Evolutionary conservation across 208 protist species (phyloP), one percentile per base, ranked within the genome.

Genomic region (Trypanosoma vivax): DNA sequence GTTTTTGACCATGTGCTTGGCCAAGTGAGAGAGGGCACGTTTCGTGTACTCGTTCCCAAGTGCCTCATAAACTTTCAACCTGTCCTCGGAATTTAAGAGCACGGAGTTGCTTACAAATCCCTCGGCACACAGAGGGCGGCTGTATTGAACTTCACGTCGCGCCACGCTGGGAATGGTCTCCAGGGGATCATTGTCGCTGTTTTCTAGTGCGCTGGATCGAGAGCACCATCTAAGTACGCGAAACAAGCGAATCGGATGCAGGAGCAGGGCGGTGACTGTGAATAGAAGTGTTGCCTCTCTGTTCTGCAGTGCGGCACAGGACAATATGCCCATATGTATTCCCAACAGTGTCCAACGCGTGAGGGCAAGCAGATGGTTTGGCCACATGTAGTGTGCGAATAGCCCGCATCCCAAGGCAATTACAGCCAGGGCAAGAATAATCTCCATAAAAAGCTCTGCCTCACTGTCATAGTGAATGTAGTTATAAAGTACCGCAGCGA

Each of bases 31-130:
- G 10, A 90, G 64, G 25, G 82, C 82, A 4, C 35, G 65, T 16
- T 75, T 67, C 25, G 82, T 90, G 57, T 65, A 57, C 18, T 25
- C 68, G 1, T 74, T 65, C 0, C 82, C 82, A 13, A 79, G 62
- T 3, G 68, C 60, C 13, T 77, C 73, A 42, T 82, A 90, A 38
- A 70, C 48, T 11, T 59, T 46, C 31, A 80, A 46, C 18, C 61
- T 68, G 28, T 52, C 43, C 30, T 50, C 61, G 3, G 55, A 1
- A 29, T 37, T 57, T 2, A 19, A 7, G 6, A 53, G 46, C 13
- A 10, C 4, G 11, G 51, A 27, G 42, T 64, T 60, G 9, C 37
- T 51, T 37, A 40, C 21, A n/a, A 28, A 33, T 10, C 67, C 67
- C 50, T 74, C 68, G 7, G 50, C 55, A 35, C 49, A 56, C 7